Evolutionary conservation across 1,284 basidiomycete species (phyloP).

Genomic region (Singerocomus inundabilis): DNA sequence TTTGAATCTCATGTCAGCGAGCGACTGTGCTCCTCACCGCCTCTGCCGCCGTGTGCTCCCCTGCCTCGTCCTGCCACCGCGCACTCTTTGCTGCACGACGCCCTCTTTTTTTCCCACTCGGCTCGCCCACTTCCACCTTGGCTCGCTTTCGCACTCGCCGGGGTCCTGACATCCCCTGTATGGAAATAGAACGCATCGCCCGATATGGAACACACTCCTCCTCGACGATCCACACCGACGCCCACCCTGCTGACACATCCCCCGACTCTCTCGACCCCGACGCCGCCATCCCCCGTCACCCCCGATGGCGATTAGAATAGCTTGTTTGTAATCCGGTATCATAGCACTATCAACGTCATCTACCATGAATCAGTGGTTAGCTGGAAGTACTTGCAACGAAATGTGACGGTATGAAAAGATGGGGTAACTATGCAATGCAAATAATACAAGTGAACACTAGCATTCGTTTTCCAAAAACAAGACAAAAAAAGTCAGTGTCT

Average conservation of each 20-base stretch:
- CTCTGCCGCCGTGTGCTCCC: conserved; percentile 17
- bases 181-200: conserved; percentile 25
- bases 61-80: conserved; percentile 23
- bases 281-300: neutral
- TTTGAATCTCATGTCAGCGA: conserved; percentile 35
- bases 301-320: conserved; percentile 30
- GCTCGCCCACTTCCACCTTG: conserved; percentile 31
- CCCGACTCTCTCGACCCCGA: conserved; percentile 26
- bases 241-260: conserved; percentile 24
- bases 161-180: conserved; percentile 28
- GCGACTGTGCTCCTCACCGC: conserved; percentile 19
- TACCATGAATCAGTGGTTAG: conserved; percentile 26
- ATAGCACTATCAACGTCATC: conserved; percentile 29
- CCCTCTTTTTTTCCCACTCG: conserved; percentile 15
- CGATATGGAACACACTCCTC: conserved; percentile 16
- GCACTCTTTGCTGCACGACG: conserved; percentile 29
- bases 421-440: conserved; percentile 31
- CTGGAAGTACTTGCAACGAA: conserved; percentile 28
- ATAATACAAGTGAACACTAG: conserved; percentile 35
- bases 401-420: conserved; percentile 18
- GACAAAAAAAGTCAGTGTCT: conserved; percentile 18
- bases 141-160: conserved; percentile 31
- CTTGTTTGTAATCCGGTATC: conserved; percentile 30
- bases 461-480: conserved; percentile 23
- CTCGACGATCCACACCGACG: conserved; percentile 36